These are phyloP conservation scores for Clonostachys rosea DNA, from an alignment of 2,329 filamentous ascomycete genomes.

Conservation along the genomic window DNA sequence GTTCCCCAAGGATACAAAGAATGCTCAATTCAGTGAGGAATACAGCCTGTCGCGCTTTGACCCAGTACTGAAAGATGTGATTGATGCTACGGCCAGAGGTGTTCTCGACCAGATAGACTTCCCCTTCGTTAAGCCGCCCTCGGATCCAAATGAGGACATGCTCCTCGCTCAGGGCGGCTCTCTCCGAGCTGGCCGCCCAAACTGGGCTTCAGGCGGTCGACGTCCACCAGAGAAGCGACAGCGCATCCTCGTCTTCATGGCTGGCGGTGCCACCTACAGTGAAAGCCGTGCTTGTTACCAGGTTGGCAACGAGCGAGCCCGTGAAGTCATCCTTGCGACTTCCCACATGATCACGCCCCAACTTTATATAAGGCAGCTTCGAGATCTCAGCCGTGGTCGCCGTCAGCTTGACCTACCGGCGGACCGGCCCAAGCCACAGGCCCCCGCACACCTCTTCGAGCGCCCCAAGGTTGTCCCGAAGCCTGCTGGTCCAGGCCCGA, in stretches of 20 bases:
- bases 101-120: slow-evolving; percentile 62
- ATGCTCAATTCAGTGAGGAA: slow-evolving; percentile 61
- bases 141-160: slow-evolving; percentile 57
- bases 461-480: slow-evolving; percentile 49
- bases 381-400: slow-evolving; percentile 72
- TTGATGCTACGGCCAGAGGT: slow-evolving; percentile 69
- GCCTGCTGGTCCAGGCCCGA: slow-evolving; percentile 10
- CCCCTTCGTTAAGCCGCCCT: slow-evolving; percentile 68
- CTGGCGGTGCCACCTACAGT: slow-evolving; percentile 90
- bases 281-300: slow-evolving; percentile 90
- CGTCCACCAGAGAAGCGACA: slow-evolving; percentile 76
- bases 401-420: slow-evolving; percentile 74
- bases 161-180: slow-evolving; percentile 61
- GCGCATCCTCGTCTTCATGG: slow-evolving; percentile 89
- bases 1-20: slow-evolving; percentile 63
- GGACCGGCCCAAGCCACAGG: slow-evolving; percentile 74
- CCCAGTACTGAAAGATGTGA: slow-evolving; percentile 73
- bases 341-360: slow-evolving; percentile 89
- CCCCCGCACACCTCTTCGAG: slow-evolving; percentile 84
- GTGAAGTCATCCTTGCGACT: slow-evolving; percentile 83
- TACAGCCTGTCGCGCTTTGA: slow-evolving; percentile 85
- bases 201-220: slow-evolving; percentile 83
- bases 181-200: slow-evolving; percentile 85
- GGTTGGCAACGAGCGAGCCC: slow-evolving; percentile 63
- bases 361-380: slow-evolving; percentile 77